These are phyloP conservation scores for Phytophthora megakarya DNA, from an alignment of 352 stramenopile species.

Conservation along the genomic window DNA sequence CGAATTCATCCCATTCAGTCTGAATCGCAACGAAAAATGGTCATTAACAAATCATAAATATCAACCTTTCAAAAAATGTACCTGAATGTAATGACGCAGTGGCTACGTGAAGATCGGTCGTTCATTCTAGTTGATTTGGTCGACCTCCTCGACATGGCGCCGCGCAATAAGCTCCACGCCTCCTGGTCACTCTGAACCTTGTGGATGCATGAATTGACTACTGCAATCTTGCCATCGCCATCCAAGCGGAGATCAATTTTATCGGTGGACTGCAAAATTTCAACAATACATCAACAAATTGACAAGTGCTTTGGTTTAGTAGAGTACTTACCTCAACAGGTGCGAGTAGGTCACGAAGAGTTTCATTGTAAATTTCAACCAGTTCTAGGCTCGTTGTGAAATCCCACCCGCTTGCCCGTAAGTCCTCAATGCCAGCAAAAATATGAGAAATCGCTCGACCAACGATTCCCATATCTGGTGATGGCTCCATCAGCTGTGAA, in stretches of 20 bases:
- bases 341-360: slow-evolving; percentile 92
- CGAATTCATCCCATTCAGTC: slow-evolving; percentile 65
- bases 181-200: slow-evolving; percentile 58
- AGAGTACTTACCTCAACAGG: slow-evolving; percentile 46
- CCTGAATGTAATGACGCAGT: slow-evolving; percentile 87
- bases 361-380: slow-evolving; percentile 98
- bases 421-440: slow-evolving; percentile 66
- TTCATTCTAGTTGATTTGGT: slow-evolving; percentile 89
- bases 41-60: no score
- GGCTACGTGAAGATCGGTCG: slow-evolving; percentile 80
- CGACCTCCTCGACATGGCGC: slow-evolving; percentile 61
- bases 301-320: background rate
- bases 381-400: slow-evolving; percentile 83
- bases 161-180: slow-evolving; percentile 69
- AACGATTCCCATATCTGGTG: slow-evolving; percentile 78
- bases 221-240: slow-evolving; percentile 60
- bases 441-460: slow-evolving; percentile 80
- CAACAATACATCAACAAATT: slow-evolving; percentile 1
- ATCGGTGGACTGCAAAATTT: slow-evolving; percentile 46
- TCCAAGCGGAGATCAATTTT: slow-evolving; percentile 80
- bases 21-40: slow-evolving; percentile 17
- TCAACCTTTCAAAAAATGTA: no score
- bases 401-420: slow-evolving; percentile 72
- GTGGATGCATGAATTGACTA: slow-evolving; percentile 71
- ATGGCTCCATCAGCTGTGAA: slow-evolving; percentile 45